Conservation (phyloP, 2,329 filamentous ascomycete genomes). For the Cyclaneusma minus region DNA sequence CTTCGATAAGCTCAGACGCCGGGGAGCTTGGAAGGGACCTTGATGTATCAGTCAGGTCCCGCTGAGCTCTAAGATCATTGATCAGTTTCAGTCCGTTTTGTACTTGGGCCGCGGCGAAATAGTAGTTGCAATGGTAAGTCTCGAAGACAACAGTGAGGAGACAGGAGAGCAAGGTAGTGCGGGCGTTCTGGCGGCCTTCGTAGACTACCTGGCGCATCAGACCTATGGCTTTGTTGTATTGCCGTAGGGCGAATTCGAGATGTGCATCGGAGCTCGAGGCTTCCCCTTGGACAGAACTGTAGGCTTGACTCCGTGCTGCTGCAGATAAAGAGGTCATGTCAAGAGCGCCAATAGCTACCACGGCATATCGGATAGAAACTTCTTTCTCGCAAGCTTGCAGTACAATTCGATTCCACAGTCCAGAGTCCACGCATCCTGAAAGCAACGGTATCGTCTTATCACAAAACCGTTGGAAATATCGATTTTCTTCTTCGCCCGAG, state of each 20-base stretch:
- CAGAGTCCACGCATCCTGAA: slow-evolving; percentile 7
- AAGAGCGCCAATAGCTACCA: slow-evolving; percentile 13
- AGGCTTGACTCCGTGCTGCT: no score
- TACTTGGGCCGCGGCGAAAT: slow-evolving; percentile 9
- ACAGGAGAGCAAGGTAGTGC: slow-evolving; percentile 9
- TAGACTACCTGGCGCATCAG: slow-evolving; percentile 9
- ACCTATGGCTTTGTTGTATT: slow-evolving; percentile 13
- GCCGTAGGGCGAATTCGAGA: slow-evolving; percentile 12
- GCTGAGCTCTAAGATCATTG: slow-evolving; percentile 17
- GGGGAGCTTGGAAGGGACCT: slow-evolving; percentile 13
- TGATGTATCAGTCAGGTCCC: no score
- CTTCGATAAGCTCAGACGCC: slow-evolving; percentile 22
- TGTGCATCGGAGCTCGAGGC: no score
- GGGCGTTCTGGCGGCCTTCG: slow-evolving; percentile 1
- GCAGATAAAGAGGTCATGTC: slow-evolving; percentile 7
- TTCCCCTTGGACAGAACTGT: no score
- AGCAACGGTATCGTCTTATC: slow-evolving; percentile 8
- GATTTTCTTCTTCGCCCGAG: slow-evolving; percentile 8
- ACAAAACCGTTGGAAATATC: slow-evolving; percentile 12
- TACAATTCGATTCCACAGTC: slow-evolving; percentile 8
- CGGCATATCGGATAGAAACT: slow-evolving; percentile 11
- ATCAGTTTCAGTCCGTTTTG: slow-evolving; percentile 8
- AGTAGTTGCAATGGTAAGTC: slow-evolving; percentile 12
- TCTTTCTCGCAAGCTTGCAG: slow-evolving; percentile 8
- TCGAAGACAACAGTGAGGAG: slow-evolving; percentile 12